Base-by-base conservation (phyloP, 257 asterid species). In the Thymus mandschuricus region DNA sequence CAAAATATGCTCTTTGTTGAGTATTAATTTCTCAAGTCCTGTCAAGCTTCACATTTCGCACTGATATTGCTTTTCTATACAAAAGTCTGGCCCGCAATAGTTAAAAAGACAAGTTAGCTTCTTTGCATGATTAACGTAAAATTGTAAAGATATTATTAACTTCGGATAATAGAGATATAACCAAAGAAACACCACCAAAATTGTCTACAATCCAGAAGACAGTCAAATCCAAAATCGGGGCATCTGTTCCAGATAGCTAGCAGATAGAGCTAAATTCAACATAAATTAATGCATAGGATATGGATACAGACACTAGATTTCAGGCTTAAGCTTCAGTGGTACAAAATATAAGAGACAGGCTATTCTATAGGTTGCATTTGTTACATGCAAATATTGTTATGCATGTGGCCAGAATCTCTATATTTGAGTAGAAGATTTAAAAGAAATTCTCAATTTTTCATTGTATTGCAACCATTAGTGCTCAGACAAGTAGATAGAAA, bases 81-180 rank as follows among this genome's bases (percentile, higher is more conserved):
- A 1, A 8, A 40, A 9, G 6, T 12, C 35, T 51, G n/a, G 62
- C 76, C 63, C 62, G 49, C 30, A 56, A 76, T 10, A 46, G 35
- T 21, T 21, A 56, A 62, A 21, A 56, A 63, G 72, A 57, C 52
- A 29, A 29, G 27, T 60, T 50, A 13, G 71, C 66, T 71, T 67
- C 73, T 52, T 68, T 51, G 66, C 72, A 72, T 6, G 67, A 62
- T 55, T 57, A 54, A 7, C 51, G 35, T 68, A 51, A 43, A 67
- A 54, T 5, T 60, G 35, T 68, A 51, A 43, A 67, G 10, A 68
- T 44, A 46, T 40, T 61, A 50, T 45, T 57, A 74, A 56, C 55
- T 48, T 43, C 21, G 66, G 64, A 60, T 70, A 71, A 70, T 10
- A 65, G 28, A 34, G 55, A 65, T 28, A 69, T 4, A 61, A 29